phyloP scores from a whole-genome alignment of 139 green algal species.

The Coelastrella sp. region DNA sequence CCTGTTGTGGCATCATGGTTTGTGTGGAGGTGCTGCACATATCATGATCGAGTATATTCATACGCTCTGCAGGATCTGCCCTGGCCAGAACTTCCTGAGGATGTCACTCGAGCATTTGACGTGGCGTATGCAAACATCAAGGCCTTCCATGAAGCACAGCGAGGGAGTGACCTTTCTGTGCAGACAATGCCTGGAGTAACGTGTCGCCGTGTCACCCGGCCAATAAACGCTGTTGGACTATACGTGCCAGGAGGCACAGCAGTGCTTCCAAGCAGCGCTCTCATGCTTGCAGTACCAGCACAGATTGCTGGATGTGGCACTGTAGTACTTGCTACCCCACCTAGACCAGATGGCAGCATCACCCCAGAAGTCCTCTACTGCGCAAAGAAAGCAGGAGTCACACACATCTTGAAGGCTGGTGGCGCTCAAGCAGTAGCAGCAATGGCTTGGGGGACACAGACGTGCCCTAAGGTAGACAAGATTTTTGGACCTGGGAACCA shows the following conservation, averaged over 20 bases:
- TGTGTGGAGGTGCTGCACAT: too few relatives aligned
- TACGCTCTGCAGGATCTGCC: constrained; percentile 85
- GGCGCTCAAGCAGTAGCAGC: constrained; percentile 96
- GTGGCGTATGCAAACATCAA: constrained; percentile 95
- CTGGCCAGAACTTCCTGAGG: constrained; percentile 75
- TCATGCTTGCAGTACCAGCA: constrained; percentile 97
- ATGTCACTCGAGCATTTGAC: constrained; percentile 91
- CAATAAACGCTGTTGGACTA: constrained; percentile 90
- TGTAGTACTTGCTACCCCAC: constrained; percentile 97
- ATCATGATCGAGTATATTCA: too few relatives aligned
- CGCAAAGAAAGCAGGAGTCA: constrained; percentile 95
- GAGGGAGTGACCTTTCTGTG: constrained; percentile 63
- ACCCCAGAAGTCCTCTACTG: constrained; percentile 94
- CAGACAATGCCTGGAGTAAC: constrained; percentile 96
- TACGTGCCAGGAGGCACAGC: constrained; percentile 98
- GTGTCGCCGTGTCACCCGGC: constrained; percentile 76
- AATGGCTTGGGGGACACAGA: constrained; percentile 95
- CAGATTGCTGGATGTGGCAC: constrained; percentile 89
- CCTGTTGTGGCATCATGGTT: too few relatives aligned
- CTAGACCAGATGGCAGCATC: constrained; percentile 63
- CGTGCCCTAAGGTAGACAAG: constrained; percentile 96
- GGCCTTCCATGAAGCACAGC: constrained; percentile 94
- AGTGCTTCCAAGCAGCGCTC: constrained; percentile 92
- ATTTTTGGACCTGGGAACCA: constrained; percentile 92
- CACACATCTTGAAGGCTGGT: constrained; percentile 95